These are phyloP conservation scores for Skeletonema marinoi DNA, from an alignment of 108 stramenopile species.

Conservation along the genomic window DNA sequence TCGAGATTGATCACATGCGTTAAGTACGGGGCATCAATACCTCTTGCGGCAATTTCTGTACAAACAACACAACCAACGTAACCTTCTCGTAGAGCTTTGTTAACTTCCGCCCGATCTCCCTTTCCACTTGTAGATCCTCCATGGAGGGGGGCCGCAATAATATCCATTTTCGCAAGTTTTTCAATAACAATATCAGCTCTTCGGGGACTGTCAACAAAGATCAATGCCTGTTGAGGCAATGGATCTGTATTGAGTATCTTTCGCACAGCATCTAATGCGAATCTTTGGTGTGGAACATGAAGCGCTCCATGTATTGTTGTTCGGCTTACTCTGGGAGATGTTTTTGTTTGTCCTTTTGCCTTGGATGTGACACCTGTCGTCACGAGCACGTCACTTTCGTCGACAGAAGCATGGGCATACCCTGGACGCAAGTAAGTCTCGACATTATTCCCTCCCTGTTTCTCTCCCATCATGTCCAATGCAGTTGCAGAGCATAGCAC, in stretches of 20 bases:
- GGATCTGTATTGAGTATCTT: conserved; percentile 86
- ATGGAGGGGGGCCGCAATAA: conserved; percentile 82
- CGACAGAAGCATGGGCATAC: conserved; percentile 75
- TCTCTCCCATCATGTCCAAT: conserved; percentile 63
- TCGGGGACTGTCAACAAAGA: conserved; percentile 83
- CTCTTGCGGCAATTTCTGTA: conserved; percentile 89
- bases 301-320: conserved; percentile 85
- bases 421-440: conserved; percentile 61
- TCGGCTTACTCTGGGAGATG: conserved; percentile 63
- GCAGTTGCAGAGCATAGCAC: conserved; percentile 88
- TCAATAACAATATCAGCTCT: conserved; percentile 83
- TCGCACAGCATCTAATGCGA: conserved; percentile 79
- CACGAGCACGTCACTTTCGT: conserved; percentile 67
- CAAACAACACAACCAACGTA: conserved; percentile 87
- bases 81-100: conserved; percentile 82
- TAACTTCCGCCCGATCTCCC: conserved; percentile 85
- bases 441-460: conserved; percentile 28
- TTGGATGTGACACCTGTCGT: conserved; percentile 38
- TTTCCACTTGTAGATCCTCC: conserved; percentile 79
- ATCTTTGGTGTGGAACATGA: conserved; percentile 72
- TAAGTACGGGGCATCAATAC: conserved; percentile 85
- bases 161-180: conserved; percentile 74
- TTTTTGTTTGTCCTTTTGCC: conserved; percentile 17
- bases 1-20: conserved; percentile 91
- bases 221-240: conserved; percentile 82